A percentile compares a stretch with the other conserved stretches of the same genome.
Conservation (phyloP, 2,329 filamentous ascomycete genomes). For the Setomelanomma holmii region DNA sequence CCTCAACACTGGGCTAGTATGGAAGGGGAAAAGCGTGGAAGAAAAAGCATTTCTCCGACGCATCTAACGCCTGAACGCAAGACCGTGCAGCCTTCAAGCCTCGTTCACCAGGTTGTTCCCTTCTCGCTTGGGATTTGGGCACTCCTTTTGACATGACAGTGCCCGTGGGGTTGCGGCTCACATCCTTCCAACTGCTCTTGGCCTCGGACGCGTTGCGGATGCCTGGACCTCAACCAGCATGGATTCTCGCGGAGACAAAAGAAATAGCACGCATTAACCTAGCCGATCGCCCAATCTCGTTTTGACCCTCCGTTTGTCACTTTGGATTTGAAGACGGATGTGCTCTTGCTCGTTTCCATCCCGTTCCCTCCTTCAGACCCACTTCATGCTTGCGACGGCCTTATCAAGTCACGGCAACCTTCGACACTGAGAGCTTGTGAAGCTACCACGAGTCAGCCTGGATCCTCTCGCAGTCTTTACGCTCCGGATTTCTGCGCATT, state of each 20-base stretch:
- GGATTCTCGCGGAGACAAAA: neutral
- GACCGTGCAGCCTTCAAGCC: neutral
- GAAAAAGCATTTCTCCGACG: neutral
- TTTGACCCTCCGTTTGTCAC: neutral
- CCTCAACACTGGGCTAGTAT: too few species aligned
- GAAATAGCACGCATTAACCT: neutral
- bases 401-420: too few species aligned
- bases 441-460: too few species aligned
- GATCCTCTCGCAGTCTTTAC: too few species aligned
- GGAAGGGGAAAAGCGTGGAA: neutral
- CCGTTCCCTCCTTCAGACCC: too few species aligned
- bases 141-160: neutral
- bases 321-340: neutral
- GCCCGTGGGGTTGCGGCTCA: neutral
- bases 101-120: neutral
- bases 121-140: neutral
- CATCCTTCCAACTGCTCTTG: neutral
- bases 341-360: neutral
- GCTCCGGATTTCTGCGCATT: too few species aligned
- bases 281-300: neutral
- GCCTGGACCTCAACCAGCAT: neutral
- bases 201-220: neutral
- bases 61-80: neutral
- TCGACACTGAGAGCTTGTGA: too few species aligned
- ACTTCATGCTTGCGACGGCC: too few species aligned